Conservation (phyloP, 163 green algal species). For the Scenedesmus sp. region DNA sequence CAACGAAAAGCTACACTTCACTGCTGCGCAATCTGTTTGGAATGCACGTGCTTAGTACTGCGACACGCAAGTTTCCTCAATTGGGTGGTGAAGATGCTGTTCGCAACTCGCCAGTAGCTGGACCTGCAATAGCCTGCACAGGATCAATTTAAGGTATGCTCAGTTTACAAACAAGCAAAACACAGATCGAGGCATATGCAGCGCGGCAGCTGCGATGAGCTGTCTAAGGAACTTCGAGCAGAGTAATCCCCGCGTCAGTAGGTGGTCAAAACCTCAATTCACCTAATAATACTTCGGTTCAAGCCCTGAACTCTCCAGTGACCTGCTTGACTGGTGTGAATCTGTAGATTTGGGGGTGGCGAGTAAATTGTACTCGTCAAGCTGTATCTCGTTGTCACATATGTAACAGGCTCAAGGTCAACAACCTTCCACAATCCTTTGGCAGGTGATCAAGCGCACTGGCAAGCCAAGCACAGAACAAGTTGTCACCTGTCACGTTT, state of each 20-base stretch:
- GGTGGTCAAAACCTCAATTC: not conserved
- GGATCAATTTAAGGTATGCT: not conserved
- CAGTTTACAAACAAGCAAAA: not conserved
- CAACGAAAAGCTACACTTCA: not conserved
- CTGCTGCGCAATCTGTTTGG: not conserved
- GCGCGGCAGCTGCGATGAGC: not conserved
- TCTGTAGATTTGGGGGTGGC: not conserved
- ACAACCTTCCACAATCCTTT: not conserved
- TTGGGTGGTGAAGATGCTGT: not conserved
- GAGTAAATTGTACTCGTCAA: conserved; percentile 13
- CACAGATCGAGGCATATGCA: not conserved
- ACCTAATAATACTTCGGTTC: not conserved
- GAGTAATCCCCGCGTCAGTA: not conserved
- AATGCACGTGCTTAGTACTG: not conserved
- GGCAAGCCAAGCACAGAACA: not conserved
- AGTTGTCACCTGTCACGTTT: not conserved
- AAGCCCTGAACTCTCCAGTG: not conserved
- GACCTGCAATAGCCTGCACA: not conserved
- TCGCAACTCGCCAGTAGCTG: not conserved
- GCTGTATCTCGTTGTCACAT: not conserved
- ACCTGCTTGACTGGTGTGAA: not conserved
- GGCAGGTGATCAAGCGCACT: not conserved
- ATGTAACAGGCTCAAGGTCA: not conserved
- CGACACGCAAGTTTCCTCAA: not conserved
- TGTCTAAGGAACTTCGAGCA: not conserved